Conservation (phyloP, 2,329 filamentous ascomycete species). For the Tolypocladium tundrense region DNA sequence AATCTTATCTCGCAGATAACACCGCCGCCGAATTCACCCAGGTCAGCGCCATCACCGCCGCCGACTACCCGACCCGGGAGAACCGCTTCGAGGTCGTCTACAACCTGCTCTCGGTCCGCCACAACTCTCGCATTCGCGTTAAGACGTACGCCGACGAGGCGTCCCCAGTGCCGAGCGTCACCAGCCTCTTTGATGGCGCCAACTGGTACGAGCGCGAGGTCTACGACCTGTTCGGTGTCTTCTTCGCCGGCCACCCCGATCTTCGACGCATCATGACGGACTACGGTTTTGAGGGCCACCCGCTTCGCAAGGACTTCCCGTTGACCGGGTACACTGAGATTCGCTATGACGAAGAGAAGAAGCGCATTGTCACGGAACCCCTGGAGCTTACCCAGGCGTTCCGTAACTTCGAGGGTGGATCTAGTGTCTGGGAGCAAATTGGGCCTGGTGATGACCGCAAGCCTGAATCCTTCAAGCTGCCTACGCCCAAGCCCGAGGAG, state of each 20-base stretch:
- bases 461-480: slow-evolving; percentile 85
- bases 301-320: slow-evolving; percentile 94
- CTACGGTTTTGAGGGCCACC: slow-evolving; percentile 97
- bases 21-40: slow-evolving; percentile 95
- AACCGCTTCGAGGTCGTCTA: slow-evolving; percentile 98
- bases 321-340: slow-evolving; percentile 97
- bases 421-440: slow-evolving; percentile 58
- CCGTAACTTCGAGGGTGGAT: slow-evolving; percentile 93
- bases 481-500: slow-evolving; percentile 89
- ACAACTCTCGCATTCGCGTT: slow-evolving; percentile 93
- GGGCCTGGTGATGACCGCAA: slow-evolving; percentile 63
- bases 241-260: slow-evolving; percentile 93
- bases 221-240: slow-evolving; percentile 95
- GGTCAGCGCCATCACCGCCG: slow-evolving; percentile 82
- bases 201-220: slow-evolving; percentile 99
- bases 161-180: slow-evolving; percentile 82
- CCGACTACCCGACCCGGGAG: slow-evolving; percentile 91
- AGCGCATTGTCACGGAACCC: slow-evolving; percentile 96
- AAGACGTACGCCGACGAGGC: slow-evolving; percentile 99
- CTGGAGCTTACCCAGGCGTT: slow-evolving; percentile 96
- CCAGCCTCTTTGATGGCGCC: slow-evolving; percentile 79
- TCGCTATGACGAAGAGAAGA: slow-evolving; percentile 98
- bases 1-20: slow-evolving; percentile 52
- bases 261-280: slow-evolving; percentile 97
- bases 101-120: slow-evolving; percentile 88